These are phyloP conservation scores for Tylopilus rubrobrunneus DNA, from an alignment of 768 basidiomycete species.

Conservation along the genomic window DNA sequence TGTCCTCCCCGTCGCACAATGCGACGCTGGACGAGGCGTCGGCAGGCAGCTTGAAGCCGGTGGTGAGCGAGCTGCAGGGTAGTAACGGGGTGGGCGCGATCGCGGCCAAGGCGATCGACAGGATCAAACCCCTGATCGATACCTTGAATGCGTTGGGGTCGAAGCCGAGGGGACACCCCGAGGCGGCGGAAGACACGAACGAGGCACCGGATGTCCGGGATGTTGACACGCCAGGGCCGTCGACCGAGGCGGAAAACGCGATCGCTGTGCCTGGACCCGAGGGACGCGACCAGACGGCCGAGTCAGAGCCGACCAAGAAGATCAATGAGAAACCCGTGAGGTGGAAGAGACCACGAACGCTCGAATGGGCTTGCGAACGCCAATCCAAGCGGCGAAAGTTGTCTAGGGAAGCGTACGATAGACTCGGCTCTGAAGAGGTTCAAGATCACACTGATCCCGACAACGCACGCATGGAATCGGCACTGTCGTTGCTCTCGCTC, in stretches of 20 bases:
- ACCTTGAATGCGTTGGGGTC: slow-evolving; percentile 15
- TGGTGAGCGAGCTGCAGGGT: background rate
- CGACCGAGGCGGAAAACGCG: background rate
- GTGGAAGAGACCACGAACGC: slow-evolving; percentile 29
- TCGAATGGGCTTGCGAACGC: slow-evolving; percentile 46
- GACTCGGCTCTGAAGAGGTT: slow-evolving; percentile 19
- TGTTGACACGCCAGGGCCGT: background rate
- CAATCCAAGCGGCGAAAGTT: slow-evolving; percentile 35
- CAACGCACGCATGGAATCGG: slow-evolving; percentile 21
- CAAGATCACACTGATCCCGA: slow-evolving; percentile 5
- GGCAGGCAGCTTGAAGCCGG: background rate
- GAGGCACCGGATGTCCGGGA: slow-evolving; percentile 1
- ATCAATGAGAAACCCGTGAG: slow-evolving; percentile 2
- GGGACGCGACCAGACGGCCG: background rate
- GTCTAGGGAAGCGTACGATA: slow-evolving; percentile 13
- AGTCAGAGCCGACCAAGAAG: slow-evolving; percentile 12
- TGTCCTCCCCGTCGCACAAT: slow-evolving; percentile 30
- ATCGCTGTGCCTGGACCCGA: background rate
- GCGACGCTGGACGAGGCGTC: slow-evolving; percentile 17
- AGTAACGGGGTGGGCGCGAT: background rate
- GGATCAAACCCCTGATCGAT: slow-evolving; percentile 23
- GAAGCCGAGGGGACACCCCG: slow-evolving; percentile 1
- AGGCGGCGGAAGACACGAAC: background rate
- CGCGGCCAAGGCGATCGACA: slow-evolving; percentile 15
- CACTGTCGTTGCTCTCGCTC: slow-evolving; percentile 30